Evolutionary conservation across 2,329 filamentous ascomycete genomes (phyloP).

Genomic region (Didymella pomorum): DNA sequence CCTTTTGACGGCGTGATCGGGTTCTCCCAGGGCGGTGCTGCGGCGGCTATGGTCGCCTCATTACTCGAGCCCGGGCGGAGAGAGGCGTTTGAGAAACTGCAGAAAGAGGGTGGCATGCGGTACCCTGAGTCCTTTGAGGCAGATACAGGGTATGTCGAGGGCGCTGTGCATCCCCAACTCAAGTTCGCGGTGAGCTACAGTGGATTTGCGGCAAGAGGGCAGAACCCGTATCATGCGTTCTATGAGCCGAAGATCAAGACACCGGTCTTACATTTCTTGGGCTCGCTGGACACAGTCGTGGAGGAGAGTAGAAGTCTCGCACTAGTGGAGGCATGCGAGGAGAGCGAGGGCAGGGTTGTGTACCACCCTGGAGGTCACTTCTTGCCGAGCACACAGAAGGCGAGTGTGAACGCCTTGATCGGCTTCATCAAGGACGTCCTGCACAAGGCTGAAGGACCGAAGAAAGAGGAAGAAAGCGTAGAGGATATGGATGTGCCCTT

Average conservation of each 20-base stretch:
- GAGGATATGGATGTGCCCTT: slow-evolving; percentile 76
- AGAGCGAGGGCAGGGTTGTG: slow-evolving; percentile 62
- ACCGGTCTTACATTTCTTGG: slow-evolving; percentile 81
- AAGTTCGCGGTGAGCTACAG: slow-evolving; percentile 80
- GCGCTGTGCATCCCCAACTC: slow-evolving; percentile 59
- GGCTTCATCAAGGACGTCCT: slow-evolving; percentile 70
- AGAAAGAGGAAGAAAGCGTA: slow-evolving; percentile 62
- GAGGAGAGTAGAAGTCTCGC: slow-evolving; percentile 75
- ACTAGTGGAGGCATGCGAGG: slow-evolving; percentile 70
- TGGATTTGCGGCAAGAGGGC: slow-evolving; percentile 73
- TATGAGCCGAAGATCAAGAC: slow-evolving; percentile 80
- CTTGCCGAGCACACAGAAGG: slow-evolving; percentile 78
- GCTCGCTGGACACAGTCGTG: slow-evolving; percentile 86
- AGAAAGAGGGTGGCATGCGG: slow-evolving; percentile 54
- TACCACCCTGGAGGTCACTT: slow-evolving; percentile 92
- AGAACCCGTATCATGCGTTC: slow-evolving; percentile 69
- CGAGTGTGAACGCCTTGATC: slow-evolving; percentile 78
- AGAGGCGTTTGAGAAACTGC: slow-evolving; percentile 58
- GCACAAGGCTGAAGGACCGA: slow-evolving; percentile 48
- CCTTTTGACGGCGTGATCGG: slow-evolving; percentile 50
- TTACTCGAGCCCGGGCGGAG: slow-evolving; percentile 68
- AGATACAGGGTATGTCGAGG: slow-evolving; percentile 34
- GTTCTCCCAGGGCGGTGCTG: slow-evolving; percentile 56
- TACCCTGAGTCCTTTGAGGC: slow-evolving; percentile 61
- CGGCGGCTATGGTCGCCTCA: slow-evolving; percentile 75